Evolutionary conservation across 2,329 filamentous ascomycete genomes (phyloP), one percentile per base, ranked within the genome.

Genomic region (Hypoxylon sp.): DNA sequence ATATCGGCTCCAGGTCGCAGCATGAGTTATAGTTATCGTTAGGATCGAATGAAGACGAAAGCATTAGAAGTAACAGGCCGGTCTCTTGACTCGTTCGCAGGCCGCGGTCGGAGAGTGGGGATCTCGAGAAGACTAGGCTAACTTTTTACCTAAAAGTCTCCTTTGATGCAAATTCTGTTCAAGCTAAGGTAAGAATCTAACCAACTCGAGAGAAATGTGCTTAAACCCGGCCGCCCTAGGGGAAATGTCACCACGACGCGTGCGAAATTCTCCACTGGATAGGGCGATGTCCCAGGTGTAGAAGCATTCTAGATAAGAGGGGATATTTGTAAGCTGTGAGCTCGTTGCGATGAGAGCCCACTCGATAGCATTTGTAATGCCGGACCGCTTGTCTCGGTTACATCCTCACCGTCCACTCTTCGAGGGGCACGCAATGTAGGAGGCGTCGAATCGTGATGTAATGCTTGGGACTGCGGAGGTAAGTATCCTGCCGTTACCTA

Each of bases 241-340:
- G 3, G 34, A 39, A 17, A 39, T 39, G 34, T 15, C 37, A n/a
- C 17, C 37, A 34, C 10, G 15, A 34, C 32, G 11, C 32, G 32
- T 34, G n/a, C n/a, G 3, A 15, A 4, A 34, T 15, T 34, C 32
- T 15, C 32, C 32, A 34, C 32, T 34, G 11, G 15, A 15, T 34
- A 34, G 11, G 13, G 32, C 30, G 6, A 34, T 34, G 32, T 15
- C 32, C 10, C 6, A 15, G 32, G 32, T 10, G 32, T 34, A 34
- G 32, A 34, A 19, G n/a, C 37, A 6, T 4, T 41, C 8, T 41
- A 19, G 19, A 19, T 41, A 19, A 11, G 37, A n/a, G 37, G 17
- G n/a, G 37, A 39, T 41, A 34, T 41, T 41, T 41, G 17, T 41
- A 41, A 41, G 37, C 37, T 41, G 2, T 41, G n/a, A 19, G n/a